A percentile compares a stretch with the other conserved stretches of the same genome.
Evolutionary conservation across 2,329 filamentous ascomycete genomes (phyloP).

Genomic region (Aspergillus sp.): DNA sequence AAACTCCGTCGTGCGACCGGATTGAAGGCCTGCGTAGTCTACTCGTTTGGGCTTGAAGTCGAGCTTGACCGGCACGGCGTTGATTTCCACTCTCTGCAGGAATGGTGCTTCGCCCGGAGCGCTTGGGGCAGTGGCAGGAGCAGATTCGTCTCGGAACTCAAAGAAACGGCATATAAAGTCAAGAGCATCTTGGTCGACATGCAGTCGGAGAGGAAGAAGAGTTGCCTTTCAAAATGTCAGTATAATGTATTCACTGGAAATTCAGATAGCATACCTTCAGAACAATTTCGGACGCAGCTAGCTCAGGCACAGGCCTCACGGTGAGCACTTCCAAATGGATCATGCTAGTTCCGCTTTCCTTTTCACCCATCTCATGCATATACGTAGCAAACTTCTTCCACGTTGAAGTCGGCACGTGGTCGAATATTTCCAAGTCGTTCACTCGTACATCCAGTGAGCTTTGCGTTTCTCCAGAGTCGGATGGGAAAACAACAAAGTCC

Average conservation of each 20-base stretch:
- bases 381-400: conserved; percentile 99
- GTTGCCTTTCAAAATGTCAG: conserved; percentile 45
- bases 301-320: conserved; percentile 76
- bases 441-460: conserved; percentile 83
- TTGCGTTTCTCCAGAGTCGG: conserved; percentile 72
- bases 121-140: conserved; percentile 37
- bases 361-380: conserved; percentile 77
- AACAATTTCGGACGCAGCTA: conserved; percentile 86
- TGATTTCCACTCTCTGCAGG: conserved; percentile 82
- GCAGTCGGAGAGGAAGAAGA: conserved; percentile 78
- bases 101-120: conserved; percentile 73
- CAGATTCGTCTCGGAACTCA: conserved; percentile 82
- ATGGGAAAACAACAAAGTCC: conserved; percentile 76
- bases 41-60: conserved; percentile 99
- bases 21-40: conserved; percentile 87
- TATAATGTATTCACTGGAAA: conserved; percentile 5
- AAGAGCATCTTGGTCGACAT: conserved; percentile 94
- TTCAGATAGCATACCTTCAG: conserved; percentile 52
- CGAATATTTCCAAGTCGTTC: conserved; percentile 81
- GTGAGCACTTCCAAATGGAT: conserved; percentile 83
- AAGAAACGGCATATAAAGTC: conserved; percentile 98
- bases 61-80: conserved; percentile 74
- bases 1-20: conserved; percentile 91
- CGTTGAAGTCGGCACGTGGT: conserved; percentile 89
- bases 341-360: conserved; percentile 85